Evolutionary conservation across 192 early-diverging fungal genomes (phyloP), one percentile per base, ranked within the genome.

Genomic region (Coemansia sp.): DNA sequence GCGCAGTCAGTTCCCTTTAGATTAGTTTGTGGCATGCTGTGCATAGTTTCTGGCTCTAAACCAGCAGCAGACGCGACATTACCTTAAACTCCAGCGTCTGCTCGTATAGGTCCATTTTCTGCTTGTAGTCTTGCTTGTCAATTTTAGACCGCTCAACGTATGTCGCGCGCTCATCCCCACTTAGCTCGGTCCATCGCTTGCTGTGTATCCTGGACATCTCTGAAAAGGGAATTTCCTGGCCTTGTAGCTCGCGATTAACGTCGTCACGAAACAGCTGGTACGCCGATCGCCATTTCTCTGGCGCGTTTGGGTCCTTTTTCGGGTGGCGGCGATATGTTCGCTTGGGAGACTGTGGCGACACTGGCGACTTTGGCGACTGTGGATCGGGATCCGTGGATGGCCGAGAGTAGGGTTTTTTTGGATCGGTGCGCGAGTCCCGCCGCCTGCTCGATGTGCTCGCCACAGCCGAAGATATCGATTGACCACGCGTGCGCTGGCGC

Each of bases 141-240:
- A 37, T 47, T 22, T 64, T 65, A 3, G 75, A 73, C 3, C 60
- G 71, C 47, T 77, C 64, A 22, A 68, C 67, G 35, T 83, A 83
- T 60, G 46, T 60, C 11, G 53, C 61, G 10, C 72, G 49, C 22
- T 63, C 46, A 0, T 83, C 68, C 4, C 65, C 41, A 42, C 45
- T 58, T 60, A 83, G 59, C 64, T 74, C 71, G 8, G 75, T 31
- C 80, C 80, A 83, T 20, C 68, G 67, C 59, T 71, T 74, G 64
- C 80, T 83, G 56, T 83, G 80, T 46, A 83, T 73, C 54, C 67
- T 77, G 15, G 80, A 83, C 80, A 83, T 83, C n/a, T 83, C 71
- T 4, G 71, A 70, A 41, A 83, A 83, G 10, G 67, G 71, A 49
- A 83, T 73, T 5, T 77, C 72, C 37, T 68, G 70, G 0, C 75